Conservation (phyloP, 768 basidiomycete species). For the Boletus rubescentipes region DNA sequence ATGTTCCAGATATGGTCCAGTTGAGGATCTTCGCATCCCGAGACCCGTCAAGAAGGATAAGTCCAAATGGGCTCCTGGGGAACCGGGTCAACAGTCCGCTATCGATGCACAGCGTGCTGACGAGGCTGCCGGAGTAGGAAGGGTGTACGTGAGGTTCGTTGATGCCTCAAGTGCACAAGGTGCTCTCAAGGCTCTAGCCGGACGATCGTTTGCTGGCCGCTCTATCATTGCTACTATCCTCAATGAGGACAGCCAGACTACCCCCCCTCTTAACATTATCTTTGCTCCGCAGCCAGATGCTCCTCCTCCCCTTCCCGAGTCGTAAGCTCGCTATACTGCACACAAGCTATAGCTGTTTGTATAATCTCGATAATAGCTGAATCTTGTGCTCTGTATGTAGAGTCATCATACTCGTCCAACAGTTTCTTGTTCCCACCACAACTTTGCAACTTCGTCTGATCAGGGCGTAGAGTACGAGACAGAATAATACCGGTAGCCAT, state of each 20-base stretch:
- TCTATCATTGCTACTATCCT: constrained; percentile 86
- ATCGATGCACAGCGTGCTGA: constrained; percentile 72
- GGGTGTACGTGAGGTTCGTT: constrained; percentile 90
- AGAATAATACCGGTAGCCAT: too few species aligned
- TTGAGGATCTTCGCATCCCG: constrained; percentile 87
- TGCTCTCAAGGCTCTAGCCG: constrained; percentile 87
- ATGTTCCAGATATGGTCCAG: constrained; percentile 73
- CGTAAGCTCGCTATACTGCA: constrained; percentile 12
- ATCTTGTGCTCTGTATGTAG: constrained; percentile 25
- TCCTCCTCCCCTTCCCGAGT: constrained; percentile 69
- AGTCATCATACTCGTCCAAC: constrained; percentile 3
- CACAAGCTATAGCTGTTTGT: constrained; percentile 4
- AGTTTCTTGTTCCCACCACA: neutral
- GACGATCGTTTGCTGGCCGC: constrained; percentile 81
- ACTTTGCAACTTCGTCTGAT: neutral
- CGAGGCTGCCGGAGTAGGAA: constrained; percentile 90
- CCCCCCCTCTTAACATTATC: constrained; percentile 77
- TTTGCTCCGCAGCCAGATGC: constrained; percentile 84
- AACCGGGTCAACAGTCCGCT: constrained; percentile 55
- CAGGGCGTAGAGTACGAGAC: neutral
- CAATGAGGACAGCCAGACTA: constrained; percentile 80
- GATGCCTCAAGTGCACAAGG: constrained; percentile 58
- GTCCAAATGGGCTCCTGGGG: constrained; percentile 69
- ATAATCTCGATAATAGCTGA: constrained; percentile 15
- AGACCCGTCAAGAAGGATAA: constrained; percentile 87